Percentiles rank a stretch among this genome's conserved stretches.
These are phyloP conservation scores for Cicer judaicum DNA, from an alignment of 306 rosid species.

Conservation along the genomic window DNA sequence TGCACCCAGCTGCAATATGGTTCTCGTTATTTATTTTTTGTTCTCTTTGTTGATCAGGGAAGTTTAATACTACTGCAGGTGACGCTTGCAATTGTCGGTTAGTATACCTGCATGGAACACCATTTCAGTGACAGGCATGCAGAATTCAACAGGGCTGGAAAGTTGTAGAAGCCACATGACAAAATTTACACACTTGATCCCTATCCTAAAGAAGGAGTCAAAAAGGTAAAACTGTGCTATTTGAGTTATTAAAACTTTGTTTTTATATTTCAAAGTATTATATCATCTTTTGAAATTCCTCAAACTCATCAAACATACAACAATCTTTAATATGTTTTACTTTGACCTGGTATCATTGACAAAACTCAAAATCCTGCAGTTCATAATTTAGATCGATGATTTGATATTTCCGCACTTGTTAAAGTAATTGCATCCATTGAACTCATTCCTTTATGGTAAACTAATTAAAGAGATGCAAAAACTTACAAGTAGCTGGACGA, in stretches of 20 bases:
- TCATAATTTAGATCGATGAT: no score
- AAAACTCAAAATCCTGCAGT: no score
- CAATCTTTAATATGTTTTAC: neutral
- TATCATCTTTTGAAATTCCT: constrained; percentile 15
- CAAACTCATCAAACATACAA: neutral
- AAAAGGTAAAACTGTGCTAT: neutral
- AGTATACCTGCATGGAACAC: constrained; percentile 67
- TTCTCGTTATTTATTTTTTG: constrained; percentile 55
- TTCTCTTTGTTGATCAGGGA: constrained; percentile 57
- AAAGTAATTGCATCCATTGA: neutral
- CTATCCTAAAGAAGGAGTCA: constrained; percentile 11
- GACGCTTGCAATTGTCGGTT: constrained; percentile 62
- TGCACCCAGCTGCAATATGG: constrained; percentile 45
- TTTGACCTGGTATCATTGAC: no score
- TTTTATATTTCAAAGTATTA: neutral
- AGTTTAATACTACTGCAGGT: constrained; percentile 46
- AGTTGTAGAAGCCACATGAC: constrained; percentile 7
- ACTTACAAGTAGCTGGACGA: constrained; percentile 12
- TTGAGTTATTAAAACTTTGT: neutral
- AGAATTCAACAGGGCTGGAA: neutral
- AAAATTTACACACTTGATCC: constrained; percentile 18
- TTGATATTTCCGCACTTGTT: neutral
- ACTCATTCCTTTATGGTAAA: neutral
- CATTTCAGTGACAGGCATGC: constrained; percentile 38
- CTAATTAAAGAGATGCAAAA: constrained; percentile 13